These are phyloP conservation scores for Bipolaris sorokiniana DNA, from an alignment of 2,329 filamentous ascomycete genomes.

Conservation along the genomic window DNA sequence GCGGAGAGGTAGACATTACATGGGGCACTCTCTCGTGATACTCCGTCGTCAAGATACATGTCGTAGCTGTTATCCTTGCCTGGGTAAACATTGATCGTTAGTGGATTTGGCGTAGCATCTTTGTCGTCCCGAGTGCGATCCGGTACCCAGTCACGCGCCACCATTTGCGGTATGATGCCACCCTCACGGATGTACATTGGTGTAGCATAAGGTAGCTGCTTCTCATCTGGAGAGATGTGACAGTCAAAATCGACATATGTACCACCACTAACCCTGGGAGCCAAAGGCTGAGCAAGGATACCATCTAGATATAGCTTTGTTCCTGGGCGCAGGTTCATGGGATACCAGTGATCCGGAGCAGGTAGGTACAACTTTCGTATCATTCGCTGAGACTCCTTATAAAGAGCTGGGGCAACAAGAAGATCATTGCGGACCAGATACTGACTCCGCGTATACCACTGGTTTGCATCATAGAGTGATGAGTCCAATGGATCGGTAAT, in stretches of 20 bases:
- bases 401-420: not conserved
- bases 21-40: not conserved
- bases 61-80: not conserved
- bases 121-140: not conserved
- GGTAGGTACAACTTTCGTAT: not conserved
- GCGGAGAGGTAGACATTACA: not conserved
- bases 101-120: not conserved
- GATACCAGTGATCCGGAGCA: not conserved
- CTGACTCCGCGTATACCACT: not conserved
- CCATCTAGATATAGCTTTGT: not conserved
- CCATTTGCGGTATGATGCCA: not conserved
- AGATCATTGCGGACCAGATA: not conserved
- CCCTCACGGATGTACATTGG: not conserved
- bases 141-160: not conserved
- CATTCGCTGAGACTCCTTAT: not conserved
- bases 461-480: not conserved
- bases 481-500: not conserved
- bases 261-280: not conserved
- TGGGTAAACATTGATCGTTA: not conserved
- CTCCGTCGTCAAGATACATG: not conserved
- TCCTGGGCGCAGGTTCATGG: not conserved
- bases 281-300: not conserved
- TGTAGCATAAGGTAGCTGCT: not conserved
- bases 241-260: not conserved
- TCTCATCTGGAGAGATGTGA: not conserved